phyloP scores from a whole-genome alignment of 139 green algal species.

The Coelastrella sp. region DNA sequence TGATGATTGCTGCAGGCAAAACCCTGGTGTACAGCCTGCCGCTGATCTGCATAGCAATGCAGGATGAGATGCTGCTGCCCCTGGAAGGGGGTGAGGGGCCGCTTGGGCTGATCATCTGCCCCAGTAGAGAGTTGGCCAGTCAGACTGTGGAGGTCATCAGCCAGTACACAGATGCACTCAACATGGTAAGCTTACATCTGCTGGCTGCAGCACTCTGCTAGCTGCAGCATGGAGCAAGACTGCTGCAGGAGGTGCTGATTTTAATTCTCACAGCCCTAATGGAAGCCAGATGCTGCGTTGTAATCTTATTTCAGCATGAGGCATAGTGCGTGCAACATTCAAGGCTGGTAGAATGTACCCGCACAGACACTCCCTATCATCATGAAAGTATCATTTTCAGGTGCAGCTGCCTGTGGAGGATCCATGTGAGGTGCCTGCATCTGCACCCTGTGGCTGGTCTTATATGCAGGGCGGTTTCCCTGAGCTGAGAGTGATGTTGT shows the following conservation, averaged over 20 bases:
- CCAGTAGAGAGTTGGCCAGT: constrained; percentile 92
- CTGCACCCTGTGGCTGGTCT: background rate
- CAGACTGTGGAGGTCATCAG: constrained; percentile 91
- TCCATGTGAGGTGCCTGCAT: no score
- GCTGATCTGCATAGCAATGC: constrained; percentile 89
- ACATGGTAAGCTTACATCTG: background rate
- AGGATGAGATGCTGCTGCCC: constrained; percentile 85
- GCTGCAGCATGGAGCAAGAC: no score
- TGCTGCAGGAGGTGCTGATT: no score
- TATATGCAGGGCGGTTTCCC: constrained; percentile 52
- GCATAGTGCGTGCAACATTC: no score
- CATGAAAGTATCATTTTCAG: no score
- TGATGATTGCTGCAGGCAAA: constrained; percentile 75
- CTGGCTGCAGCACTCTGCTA: no score
- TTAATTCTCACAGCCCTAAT: no score
- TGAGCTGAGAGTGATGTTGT: constrained; percentile 88
- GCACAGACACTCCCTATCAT: no score
- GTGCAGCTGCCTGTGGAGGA: no score
- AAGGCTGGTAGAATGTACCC: no score
- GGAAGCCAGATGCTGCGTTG: no score
- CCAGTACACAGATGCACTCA: constrained; percentile 66
- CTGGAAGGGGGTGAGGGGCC: constrained; percentile 90
- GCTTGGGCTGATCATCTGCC: constrained; percentile 93
- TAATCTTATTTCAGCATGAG: no score
- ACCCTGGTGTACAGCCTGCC: constrained; percentile 96